These are phyloP conservation scores for Diaporthe sp. DNA, from an alignment of 2,329 filamentous ascomycete genomes.

Conservation along the genomic window DNA sequence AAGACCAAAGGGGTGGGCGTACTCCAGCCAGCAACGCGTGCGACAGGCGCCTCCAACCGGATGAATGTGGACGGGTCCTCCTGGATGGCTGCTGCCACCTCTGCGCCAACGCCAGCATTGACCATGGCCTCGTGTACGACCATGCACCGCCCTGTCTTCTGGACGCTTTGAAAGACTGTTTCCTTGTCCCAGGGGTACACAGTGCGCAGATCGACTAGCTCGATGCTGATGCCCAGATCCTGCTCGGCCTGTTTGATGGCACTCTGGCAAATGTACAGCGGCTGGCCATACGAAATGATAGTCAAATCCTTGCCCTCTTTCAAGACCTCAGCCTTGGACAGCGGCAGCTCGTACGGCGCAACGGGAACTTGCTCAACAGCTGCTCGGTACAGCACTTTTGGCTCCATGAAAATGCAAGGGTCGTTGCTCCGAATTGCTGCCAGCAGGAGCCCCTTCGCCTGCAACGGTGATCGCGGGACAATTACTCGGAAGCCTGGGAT, in stretches of 20 bases:
- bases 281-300: conserved; percentile 89
- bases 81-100: conserved; percentile 90
- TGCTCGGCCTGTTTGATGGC: conserved; percentile 83
- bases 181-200: conserved; percentile 93
- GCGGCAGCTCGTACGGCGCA: conserved; percentile 83
- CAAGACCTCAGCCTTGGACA: conserved; percentile 88
- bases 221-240: conserved; percentile 82
- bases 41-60: conserved; percentile 86
- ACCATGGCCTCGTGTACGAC: conserved; percentile 95
- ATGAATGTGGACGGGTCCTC: conserved; percentile 83
- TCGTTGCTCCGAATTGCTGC: conserved; percentile 85
- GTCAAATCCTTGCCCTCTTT: conserved; percentile 87
- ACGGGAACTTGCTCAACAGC: conserved; percentile 92
- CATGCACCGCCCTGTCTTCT: conserved; percentile 87
- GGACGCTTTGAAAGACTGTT: conserved; percentile 84
- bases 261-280: conserved; percentile 84
- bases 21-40: conserved; percentile 90
- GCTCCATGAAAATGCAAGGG: conserved; percentile 93
- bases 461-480: conserved; percentile 86
- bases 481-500: conserved; percentile 88
- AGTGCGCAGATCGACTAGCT: conserved; percentile 89
- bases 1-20: conserved; percentile 85
- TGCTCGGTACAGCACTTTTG: conserved; percentile 92
- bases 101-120: conserved; percentile 89
- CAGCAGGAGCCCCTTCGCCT: conserved; percentile 89